Conservation (phyloP, 768 basidiomycete species). For the Lanmaoa pseudosensibilis region DNA sequence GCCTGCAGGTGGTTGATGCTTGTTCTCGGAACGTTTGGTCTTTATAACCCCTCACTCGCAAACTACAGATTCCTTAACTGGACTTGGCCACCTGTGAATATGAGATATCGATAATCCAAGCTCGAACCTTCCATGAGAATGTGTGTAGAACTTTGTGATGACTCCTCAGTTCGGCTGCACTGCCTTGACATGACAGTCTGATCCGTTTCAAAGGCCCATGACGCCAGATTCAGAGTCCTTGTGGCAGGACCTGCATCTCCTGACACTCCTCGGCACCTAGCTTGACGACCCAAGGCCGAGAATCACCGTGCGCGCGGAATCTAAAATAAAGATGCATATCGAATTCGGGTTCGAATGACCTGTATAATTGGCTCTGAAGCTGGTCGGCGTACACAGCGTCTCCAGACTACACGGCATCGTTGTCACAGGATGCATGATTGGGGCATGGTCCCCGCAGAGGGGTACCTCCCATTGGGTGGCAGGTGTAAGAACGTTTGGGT, state of each 20-base stretch:
- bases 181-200: background rate
- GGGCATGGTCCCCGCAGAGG: too few relatives aligned
- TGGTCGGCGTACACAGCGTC: background rate
- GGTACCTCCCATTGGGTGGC: too few relatives aligned
- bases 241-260: background rate
- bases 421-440: background rate
- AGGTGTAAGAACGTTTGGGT: background rate
- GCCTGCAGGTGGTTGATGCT: background rate
- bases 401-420: background rate
- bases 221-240: background rate
- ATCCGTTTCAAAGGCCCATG: background rate
- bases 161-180: background rate
- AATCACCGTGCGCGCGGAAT: background rate
- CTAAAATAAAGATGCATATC: background rate
- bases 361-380: background rate
- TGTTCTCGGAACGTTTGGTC: too few relatives aligned
- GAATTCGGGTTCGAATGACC: background rate
- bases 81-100: background rate
- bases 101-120: too few relatives aligned
- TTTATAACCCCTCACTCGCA: conserved; percentile 9
- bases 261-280: background rate
- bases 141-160: too few relatives aligned
- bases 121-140: background rate
- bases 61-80: background rate
- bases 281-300: background rate